Base-by-base conservation (phyloP, 495 filamentous ascomycete species). In the Bombardia bombarda region DNA sequence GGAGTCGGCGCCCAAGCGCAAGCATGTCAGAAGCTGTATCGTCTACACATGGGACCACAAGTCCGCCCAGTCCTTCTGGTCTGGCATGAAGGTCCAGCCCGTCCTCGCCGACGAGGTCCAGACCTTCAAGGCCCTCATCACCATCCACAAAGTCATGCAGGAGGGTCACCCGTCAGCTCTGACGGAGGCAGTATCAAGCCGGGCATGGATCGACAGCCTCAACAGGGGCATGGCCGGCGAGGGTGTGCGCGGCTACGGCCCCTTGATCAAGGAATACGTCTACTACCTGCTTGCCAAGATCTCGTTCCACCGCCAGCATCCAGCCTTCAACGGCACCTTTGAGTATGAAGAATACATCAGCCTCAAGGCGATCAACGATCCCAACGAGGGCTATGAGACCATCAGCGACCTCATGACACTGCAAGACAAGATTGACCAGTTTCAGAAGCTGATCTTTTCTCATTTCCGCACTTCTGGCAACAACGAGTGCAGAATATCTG, bases 21-120 rank as follows among this genome's bases (percentile, higher is more conserved):
- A 98, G 67, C 92, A 98, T 88, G 92, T 98, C 46, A 84, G 92
- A 46, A 88, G 84, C 57, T 94, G 87, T 60, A 98, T 98, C 61
- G 90, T 98, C 32, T 97, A 98, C 62, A 97, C 92, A 43, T 98
- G 92, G 92, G 92, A 98, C 70, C 89, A 97, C 73, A 96, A 96
- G 70, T 93, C 86, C 49, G 95, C 90, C 32, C 74, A 80, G 53
- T 87, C 88, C 55, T 98, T 98, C 69, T 98, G 92, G 92, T 80
- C 86, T 36, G 89, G 87, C 59, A 93, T 98, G 82, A 98, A 98
- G 80, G 92, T 98, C 83, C 92, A 97, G 65, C 92, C 92, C 22
- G 86, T 98, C 52, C 75, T 95, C 40, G 90, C 92, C 66, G 93
- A 97, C 62, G 87, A 94, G 68, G 80, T 94, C 34, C 87, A 94